Percentiles rank a stretch among this genome's conserved stretches.
Evolutionary conservation across 495 filamentous ascomycete species (phyloP).

Genomic region (Pseudomonodictys pantanalensis): DNA sequence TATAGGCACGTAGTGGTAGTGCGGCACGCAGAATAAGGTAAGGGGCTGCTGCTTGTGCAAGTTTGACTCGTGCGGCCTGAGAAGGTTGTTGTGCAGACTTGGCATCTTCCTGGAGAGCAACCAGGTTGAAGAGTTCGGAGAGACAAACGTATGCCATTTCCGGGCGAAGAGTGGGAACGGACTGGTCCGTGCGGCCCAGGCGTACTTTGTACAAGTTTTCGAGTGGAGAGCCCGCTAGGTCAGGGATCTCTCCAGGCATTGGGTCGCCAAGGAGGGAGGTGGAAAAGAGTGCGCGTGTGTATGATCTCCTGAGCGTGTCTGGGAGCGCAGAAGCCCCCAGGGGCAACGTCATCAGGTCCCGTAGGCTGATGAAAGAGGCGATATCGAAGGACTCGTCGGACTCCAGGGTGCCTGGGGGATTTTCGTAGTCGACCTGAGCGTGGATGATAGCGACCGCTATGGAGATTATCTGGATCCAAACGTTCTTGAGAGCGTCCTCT

Average conservation of each 20-base stretch:
- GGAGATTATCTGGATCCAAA: slow-evolving; percentile 60
- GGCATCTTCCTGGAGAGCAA: slow-evolving; percentile 27
- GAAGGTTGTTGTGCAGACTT: too few species aligned
- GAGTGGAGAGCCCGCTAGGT: slow-evolving; percentile 49
- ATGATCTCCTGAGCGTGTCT: slow-evolving; percentile 65
- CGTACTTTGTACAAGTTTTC: slow-evolving; percentile 62
- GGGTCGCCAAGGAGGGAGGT: slow-evolving; percentile 77
- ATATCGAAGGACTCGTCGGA: slow-evolving; percentile 80
- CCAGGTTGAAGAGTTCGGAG: slow-evolving; percentile 62
- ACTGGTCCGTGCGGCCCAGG: slow-evolving; percentile 67
- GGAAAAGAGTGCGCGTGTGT: slow-evolving; percentile 73
- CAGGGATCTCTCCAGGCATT: slow-evolving; percentile 56
- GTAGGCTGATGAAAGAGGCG: slow-evolving; percentile 63
- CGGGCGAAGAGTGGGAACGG: slow-evolving; percentile 59
- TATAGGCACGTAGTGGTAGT: slow-evolving; percentile 74
- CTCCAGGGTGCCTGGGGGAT: slow-evolving; percentile 46
- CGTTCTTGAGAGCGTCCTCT: slow-evolving; percentile 42
- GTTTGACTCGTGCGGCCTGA: slow-evolving; percentile 49
- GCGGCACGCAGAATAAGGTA: slow-evolving; percentile 81
- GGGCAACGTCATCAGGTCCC: slow-evolving; percentile 67
- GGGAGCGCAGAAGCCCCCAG: slow-evolving; percentile 64
- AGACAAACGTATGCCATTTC: slow-evolving; percentile 77
- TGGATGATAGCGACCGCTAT: slow-evolving; percentile 59
- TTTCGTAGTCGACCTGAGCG: slow-evolving; percentile 51
- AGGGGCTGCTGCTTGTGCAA: slow-evolving; percentile 75